These are phyloP conservation scores for Claviceps africana DNA, from an alignment of 2,329 filamentous ascomycete genomes.

Conservation along the genomic window DNA sequence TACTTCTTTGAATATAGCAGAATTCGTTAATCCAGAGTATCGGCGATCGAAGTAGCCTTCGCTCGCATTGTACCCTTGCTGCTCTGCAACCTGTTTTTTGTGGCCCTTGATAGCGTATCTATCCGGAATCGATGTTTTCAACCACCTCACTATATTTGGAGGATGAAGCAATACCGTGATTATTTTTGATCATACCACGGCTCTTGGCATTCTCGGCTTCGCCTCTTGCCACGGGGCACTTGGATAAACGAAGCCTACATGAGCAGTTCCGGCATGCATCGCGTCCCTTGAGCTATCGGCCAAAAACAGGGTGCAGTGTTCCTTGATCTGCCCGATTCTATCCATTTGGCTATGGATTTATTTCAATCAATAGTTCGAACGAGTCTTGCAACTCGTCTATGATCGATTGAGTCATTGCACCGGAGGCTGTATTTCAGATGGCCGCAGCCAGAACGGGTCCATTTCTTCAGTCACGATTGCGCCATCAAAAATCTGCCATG, in stretches of 20 bases:
- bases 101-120: too few relatives aligned
- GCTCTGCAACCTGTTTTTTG: not conserved
- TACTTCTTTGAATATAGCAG: not conserved
- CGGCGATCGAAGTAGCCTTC: not conserved
- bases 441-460: conserved; percentile 2
- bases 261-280: not conserved
- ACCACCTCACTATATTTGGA: too few relatives aligned
- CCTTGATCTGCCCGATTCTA: not conserved
- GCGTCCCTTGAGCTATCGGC: not conserved
- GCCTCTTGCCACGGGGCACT: not conserved
- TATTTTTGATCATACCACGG: too few relatives aligned
- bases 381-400: not conserved
- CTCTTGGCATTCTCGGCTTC: not conserved
- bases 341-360: too few relatives aligned
- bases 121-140: too few relatives aligned
- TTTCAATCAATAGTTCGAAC: not conserved
- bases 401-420: not conserved
- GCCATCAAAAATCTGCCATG: conserved; percentile 11
- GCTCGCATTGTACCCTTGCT: not conserved
- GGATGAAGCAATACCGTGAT: too few relatives aligned
- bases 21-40: not conserved
- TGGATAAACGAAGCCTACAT: not conserved
- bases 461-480: conserved; percentile 5
- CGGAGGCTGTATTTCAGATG: not conserved
- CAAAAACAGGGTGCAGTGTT: not conserved